Percentiles rank a stretch among this genome's conserved stretches.
These are phyloP conservation scores for Blastocystis sp. DNA, from an alignment of 352 stramenopile species.

Conservation along the genomic window DNA sequence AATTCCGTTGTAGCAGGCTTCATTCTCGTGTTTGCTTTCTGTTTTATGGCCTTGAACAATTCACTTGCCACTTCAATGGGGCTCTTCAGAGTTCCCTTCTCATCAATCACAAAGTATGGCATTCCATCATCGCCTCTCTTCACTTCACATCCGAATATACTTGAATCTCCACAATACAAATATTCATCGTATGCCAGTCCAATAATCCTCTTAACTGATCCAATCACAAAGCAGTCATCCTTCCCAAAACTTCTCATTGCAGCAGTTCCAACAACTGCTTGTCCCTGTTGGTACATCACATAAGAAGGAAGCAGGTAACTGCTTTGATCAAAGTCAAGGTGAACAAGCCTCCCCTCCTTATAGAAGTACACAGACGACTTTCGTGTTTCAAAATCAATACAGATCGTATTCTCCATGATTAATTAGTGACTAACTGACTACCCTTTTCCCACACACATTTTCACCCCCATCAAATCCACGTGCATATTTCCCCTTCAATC, in stretches of 20 bases:
- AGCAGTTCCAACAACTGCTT: not conserved
- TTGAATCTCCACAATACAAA: not conserved
- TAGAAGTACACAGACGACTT: conserved; percentile 26
- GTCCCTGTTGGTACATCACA: conserved; percentile 12
- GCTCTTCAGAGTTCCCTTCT: not conserved
- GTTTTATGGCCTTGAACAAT: conserved; percentile 54
- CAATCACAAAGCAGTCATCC: conserved; percentile 10
- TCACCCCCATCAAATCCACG: too few species aligned
- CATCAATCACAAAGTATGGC: conserved; percentile 35
- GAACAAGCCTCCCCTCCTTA: not conserved
- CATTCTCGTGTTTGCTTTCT: not conserved
- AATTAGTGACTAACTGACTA: too few species aligned
- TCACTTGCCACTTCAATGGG: conserved; percentile 47
- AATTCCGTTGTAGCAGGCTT: not conserved
- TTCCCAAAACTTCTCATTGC: conserved; percentile 27
- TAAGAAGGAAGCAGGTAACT: conserved; percentile 35
- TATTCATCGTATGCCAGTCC: conserved; percentile 23
- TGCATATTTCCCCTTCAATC: too few species aligned
- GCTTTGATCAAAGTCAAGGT: not conserved
- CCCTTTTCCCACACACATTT: too few species aligned
- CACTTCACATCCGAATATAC: conserved; percentile 57
- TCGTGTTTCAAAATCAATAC: conserved; percentile 63
- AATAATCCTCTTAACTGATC: conserved; percentile 41
- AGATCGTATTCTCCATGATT: conserved; percentile 34
- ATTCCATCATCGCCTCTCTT: conserved; percentile 34